Conservation (phyloP, 306 rosid genomes). For the Trichosanthes truncata region DNA sequence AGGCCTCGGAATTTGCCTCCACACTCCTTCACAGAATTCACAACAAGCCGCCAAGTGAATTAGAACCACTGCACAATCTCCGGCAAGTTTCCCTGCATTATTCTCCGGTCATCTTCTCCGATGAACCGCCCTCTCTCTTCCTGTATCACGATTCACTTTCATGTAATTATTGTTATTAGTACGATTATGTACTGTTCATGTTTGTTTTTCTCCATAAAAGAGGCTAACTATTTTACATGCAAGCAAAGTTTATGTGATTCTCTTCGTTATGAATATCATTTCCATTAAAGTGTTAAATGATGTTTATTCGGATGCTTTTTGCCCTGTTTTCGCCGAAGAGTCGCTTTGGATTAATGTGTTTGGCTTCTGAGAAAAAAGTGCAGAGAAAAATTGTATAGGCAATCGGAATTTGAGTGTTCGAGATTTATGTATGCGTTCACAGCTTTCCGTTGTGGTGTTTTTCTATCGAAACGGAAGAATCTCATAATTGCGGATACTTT, state of each 20-base stretch:
- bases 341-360: background rate
- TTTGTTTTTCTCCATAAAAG: background rate
- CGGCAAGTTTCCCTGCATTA: constrained; percentile 4
- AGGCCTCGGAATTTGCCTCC: background rate
- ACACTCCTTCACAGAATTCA: background rate
- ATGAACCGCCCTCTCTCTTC: background rate
- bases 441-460: background rate
- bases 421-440: background rate
- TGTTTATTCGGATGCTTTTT: background rate
- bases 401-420: background rate
- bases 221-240: too few species aligned
- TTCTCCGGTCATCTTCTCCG: background rate
- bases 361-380: background rate
- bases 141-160: background rate
- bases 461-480: background rate
- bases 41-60: background rate
- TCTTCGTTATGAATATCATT: background rate
- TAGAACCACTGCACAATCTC: background rate
- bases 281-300: background rate
- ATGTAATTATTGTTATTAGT: background rate
- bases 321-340: background rate
- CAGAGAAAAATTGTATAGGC: background rate
- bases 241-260: background rate
- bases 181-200: background rate
- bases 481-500: background rate